Evolutionary conservation across 768 basidiomycete species (phyloP).

Genomic region (Suillus clintonianus): DNA sequence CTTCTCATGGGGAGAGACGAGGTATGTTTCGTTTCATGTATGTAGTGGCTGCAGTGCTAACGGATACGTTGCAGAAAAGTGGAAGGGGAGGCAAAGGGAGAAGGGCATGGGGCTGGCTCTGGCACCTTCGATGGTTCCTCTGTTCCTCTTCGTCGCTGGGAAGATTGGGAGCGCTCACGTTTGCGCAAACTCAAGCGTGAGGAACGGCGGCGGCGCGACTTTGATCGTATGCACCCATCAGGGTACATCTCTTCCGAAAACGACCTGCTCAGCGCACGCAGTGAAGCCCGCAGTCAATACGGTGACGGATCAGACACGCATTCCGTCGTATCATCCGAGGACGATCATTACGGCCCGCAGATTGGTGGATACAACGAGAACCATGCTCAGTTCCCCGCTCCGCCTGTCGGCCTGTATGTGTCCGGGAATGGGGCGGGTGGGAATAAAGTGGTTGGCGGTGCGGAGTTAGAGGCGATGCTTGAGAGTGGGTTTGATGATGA

Average conservation of each 20-base stretch:
- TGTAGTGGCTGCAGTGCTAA: slow-evolving; percentile 10
- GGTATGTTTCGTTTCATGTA: slow-evolving; percentile 48
- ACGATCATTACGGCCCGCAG: slow-evolving; percentile 94
- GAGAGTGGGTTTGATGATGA: slow-evolving; percentile 85
- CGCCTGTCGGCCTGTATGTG: slow-evolving; percentile 68
- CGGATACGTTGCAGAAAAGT: slow-evolving; percentile 68
- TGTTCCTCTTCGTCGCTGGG: slow-evolving; percentile 97
- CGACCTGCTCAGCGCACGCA: slow-evolving; percentile 59
- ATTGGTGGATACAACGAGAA: slow-evolving; percentile 96
- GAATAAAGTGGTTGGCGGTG: slow-evolving; percentile 56
- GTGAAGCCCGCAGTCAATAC: slow-evolving; percentile 61
- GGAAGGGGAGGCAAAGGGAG: slow-evolving; percentile 82
- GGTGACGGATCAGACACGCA: slow-evolving; percentile 74
- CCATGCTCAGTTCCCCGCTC: slow-evolving; percentile 75
- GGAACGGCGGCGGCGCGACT: slow-evolving; percentile 75
- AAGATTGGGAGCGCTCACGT: slow-evolving; percentile 97
- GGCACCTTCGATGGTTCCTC: slow-evolving; percentile 52
- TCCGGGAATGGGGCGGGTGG: slow-evolving; percentile 10
- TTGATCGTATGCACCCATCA: slow-evolving; percentile 75
- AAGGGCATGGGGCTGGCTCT: slow-evolving; percentile 73
- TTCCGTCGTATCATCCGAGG: slow-evolving; percentile 85
- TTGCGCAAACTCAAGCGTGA: slow-evolving; percentile 89
- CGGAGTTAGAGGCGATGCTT: slow-evolving; percentile 90
- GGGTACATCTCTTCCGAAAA: slow-evolving; percentile 66
- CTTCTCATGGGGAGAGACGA: slow-evolving; percentile 99